phyloP scores from a whole-genome alignment of 108 stramenopile genomes.

The Epithemia pelagica region DNA sequence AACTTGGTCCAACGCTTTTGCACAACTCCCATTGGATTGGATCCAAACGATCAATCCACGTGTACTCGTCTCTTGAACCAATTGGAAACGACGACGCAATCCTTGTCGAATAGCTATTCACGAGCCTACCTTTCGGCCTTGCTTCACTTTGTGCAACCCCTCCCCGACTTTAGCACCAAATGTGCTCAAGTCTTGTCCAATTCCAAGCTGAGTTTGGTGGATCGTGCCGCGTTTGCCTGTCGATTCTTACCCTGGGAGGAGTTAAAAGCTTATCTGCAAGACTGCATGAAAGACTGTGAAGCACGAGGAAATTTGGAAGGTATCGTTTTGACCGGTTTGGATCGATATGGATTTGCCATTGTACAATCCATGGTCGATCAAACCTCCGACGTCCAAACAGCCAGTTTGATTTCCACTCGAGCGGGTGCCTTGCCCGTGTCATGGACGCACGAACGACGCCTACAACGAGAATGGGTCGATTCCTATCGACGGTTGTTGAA shows the following conservation, averaged over 20 bases:
- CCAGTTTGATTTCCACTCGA: constrained; percentile 65
- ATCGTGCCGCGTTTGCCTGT: constrained; percentile 75
- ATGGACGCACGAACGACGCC: constrained; percentile 50
- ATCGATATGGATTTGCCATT: constrained; percentile 63
- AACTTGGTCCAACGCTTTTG: constrained; percentile 58
- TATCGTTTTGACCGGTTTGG: constrained; percentile 65
- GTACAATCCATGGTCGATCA: constrained; percentile 71
- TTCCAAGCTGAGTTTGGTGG: constrained; percentile 48
- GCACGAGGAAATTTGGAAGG: constrained; percentile 67
- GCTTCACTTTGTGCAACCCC: too few relatives aligned
- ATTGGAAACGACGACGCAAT: too few relatives aligned
- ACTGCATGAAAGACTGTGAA: constrained; percentile 48
- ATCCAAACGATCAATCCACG: constrained; percentile 17
- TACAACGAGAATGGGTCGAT: constrained; percentile 75
- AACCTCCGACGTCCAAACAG: constrained; percentile 70
- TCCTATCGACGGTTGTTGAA: constrained; percentile 64
- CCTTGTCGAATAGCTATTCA: too few relatives aligned
- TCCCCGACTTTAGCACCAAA: too few relatives aligned
- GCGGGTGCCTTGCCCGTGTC: constrained; percentile 58
- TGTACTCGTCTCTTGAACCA: constrained; percentile 47
- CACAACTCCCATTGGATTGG: constrained; percentile 72
- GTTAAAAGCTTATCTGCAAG: constrained; percentile 47
- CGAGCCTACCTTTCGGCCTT: too few relatives aligned
- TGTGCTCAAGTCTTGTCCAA: constrained; percentile 47
- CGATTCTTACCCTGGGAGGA: constrained; percentile 46